These are phyloP conservation scores for Rubroshorea leprosula DNA, from an alignment of 345 rosid species.

Conservation along the genomic window DNA sequence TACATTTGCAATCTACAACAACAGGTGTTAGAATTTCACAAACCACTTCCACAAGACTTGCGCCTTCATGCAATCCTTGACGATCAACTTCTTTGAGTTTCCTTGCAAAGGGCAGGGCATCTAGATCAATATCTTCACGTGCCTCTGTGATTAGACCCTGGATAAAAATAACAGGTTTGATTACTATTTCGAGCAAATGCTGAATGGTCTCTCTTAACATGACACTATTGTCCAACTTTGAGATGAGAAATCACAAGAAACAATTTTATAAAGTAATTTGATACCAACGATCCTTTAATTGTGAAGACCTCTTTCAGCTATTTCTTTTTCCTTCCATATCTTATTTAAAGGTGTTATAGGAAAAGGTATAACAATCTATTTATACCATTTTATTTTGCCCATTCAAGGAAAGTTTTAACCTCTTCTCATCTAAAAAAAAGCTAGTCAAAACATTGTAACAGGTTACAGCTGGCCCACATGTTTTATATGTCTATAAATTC, in stretches of 20 bases:
- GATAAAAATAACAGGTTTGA: constrained; percentile 21
- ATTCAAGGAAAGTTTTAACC: too few species aligned
- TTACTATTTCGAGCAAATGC: too few species aligned
- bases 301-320: not conserved
- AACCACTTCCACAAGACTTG: constrained; percentile 88
- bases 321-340: not conserved
- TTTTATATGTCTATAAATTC: not conserved
- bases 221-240: too few species aligned
- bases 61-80: constrained; percentile 86
- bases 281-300: too few species aligned
- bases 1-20: not conserved
- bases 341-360: not conserved
- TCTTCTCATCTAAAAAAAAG: not conserved
- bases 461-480: not conserved
- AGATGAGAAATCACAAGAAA: too few species aligned
- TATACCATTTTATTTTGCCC: not conserved
- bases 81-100: constrained; percentile 70
- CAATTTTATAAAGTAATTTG: too few species aligned
- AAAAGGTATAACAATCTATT: too few species aligned
- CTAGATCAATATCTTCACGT: constrained; percentile 68
- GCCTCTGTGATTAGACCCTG: constrained; percentile 93
- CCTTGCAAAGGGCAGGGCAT: constrained; percentile 82
- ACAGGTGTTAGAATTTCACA: constrained; percentile 20
- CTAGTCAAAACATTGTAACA: not conserved
- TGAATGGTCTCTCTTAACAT: too few species aligned